A percentile compares a stretch with the other conserved stretches of the same genome.
phyloP scores from a whole-genome alignment of 768 basidiomycete genomes.

The Russula dissimulans region DNA sequence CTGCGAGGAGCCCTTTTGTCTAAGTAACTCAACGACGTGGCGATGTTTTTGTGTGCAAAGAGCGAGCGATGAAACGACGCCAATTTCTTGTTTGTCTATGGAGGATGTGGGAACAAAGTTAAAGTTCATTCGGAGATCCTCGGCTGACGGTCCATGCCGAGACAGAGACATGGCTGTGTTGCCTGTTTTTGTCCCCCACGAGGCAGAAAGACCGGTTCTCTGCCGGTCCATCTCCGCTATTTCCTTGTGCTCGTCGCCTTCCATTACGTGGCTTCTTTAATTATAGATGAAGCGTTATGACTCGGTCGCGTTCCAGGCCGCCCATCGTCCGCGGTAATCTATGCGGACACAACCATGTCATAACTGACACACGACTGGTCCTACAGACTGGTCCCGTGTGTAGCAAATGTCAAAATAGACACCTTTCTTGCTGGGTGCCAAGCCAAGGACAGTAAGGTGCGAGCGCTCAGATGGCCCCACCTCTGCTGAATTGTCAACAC shows the following conservation, averaged over 20 bases:
- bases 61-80: not conserved
- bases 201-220: not conserved
- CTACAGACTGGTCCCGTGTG: not conserved
- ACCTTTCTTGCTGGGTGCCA: too few relatives aligned
- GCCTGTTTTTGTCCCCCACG: not conserved
- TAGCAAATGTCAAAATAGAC: too few relatives aligned
- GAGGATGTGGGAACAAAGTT: conserved; percentile 9
- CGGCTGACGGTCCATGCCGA: not conserved
- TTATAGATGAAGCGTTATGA: not conserved
- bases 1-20: not conserved
- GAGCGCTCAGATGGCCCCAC: not conserved
- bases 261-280: not conserved
- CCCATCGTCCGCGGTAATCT: not conserved
- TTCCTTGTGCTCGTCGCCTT: not conserved
- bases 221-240: not conserved
- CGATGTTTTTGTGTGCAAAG: conserved; percentile 2
- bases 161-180: too few relatives aligned
- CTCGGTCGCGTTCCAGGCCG: not conserved
- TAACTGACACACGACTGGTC: not conserved
- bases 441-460: not conserved
- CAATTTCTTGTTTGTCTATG: not conserved
- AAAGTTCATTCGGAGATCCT: conserved; percentile 14
- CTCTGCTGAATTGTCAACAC: not conserved
- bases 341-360: not conserved
- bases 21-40: not conserved